A percentile compares a stretch with the other conserved stretches of the same genome.
Evolutionary conservation across 192 early-diverging fungal genomes (phyloP).

Genomic region (Umbelopsis sp.): DNA sequence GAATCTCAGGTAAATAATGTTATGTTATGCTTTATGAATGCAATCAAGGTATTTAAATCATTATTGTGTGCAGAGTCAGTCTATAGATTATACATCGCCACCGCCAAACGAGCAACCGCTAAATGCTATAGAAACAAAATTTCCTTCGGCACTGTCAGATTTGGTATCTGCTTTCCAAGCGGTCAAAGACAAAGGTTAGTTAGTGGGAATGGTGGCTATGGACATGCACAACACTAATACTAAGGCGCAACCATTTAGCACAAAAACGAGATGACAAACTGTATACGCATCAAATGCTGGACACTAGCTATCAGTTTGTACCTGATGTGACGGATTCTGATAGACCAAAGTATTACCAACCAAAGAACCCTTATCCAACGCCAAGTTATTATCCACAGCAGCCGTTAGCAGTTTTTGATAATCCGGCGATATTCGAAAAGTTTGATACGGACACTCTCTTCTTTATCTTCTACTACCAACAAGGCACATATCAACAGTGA

Average conservation of each 20-base stretch:
- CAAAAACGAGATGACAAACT: slow-evolving; percentile 47
- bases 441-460: slow-evolving; percentile 95
- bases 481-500: slow-evolving; percentile 95
- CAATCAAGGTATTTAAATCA: not conserved
- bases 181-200: slow-evolving; percentile 49
- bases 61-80: not conserved
- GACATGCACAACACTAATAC: not conserved
- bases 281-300: slow-evolving; percentile 74
- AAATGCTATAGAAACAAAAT: slow-evolving; percentile 39
- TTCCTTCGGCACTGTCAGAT: slow-evolving; percentile 55
- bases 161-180: slow-evolving; percentile 58
- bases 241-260: slow-evolving; percentile 15
- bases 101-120: not conserved
- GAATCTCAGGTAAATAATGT: too few species aligned
- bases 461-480: slow-evolving; percentile 98
- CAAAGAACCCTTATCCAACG: slow-evolving; percentile 75
- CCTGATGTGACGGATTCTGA: slow-evolving; percentile 82
- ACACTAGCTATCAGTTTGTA: slow-evolving; percentile 79
- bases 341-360: slow-evolving; percentile 73
- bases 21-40: not conserved
- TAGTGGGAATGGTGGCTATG: too few species aligned
- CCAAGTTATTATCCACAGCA: slow-evolving; percentile 96
- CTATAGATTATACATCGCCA: not conserved
- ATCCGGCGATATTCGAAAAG: slow-evolving; percentile 83
- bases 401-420: slow-evolving; percentile 76